Evolutionary conservation across 2,329 filamentous ascomycete species (phyloP), one percentile per base, ranked within the genome.

Genomic region (Cladophialophora yegresii): DNA sequence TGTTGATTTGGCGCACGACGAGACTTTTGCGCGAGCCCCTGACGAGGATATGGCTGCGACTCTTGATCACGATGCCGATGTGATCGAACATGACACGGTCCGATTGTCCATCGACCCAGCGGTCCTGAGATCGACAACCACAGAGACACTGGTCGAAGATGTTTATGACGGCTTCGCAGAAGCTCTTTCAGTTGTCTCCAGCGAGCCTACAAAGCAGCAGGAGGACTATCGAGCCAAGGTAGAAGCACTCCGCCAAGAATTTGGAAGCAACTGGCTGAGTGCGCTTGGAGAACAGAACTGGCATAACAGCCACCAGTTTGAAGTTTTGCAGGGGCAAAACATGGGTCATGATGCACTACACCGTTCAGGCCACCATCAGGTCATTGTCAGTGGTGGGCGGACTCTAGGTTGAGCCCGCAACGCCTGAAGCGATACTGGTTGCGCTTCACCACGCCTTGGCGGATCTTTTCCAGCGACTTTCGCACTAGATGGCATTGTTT

Each of bases 181-280:
- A 32, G 56, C 58, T 16, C 54, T 54, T 7, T 63, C 64, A 16
- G 43, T 62, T 32, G 57, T 43, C 16, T 63, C 58, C 4, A 64
- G 43, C 53, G 62, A 66, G 22, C 54, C 58, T 9, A 49, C 56
- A 5, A 49, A 50, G 33, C 63, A 62, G 54, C 57, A 66, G 12
- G 89, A 89, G 60, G 91, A 95, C 72, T 98, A 96, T 77, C 87
- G 90, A 63, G 90, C 90, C 75, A 95, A 95, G 76, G 89, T 98
- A 61, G 92, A 96, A 76, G 87, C 90, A 2, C 79, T 97, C 60
- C 89, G 92, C 66, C 89, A 89, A 72, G 91, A 93, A 72, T 88
- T 96, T 69, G 93, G 93, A 33, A 91, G 88, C 71, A 90, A 88
- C 43, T 99, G 96, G 84, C 84, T 99, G 45, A 93, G 88, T 67